A percentile compares a stretch with the other conserved stretches of the same genome.
phyloP scores from a whole-genome alignment of 1,139 yeast genomes.

The Yamadazyma sp. region DNA sequence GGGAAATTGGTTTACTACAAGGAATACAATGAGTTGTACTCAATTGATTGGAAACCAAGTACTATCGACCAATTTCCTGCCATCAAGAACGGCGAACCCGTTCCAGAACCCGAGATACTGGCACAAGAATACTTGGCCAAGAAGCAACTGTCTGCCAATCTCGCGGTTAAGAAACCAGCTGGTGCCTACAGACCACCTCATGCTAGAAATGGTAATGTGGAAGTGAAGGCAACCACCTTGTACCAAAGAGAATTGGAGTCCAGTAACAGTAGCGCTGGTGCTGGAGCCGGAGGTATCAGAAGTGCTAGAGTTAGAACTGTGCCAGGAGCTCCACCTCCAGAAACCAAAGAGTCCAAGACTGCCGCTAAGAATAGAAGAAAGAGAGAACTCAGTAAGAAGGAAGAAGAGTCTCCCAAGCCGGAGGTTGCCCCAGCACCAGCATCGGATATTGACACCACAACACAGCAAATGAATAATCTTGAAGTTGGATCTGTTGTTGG shows the following conservation, averaged over 20 bases:
- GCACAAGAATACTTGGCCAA: conserved; percentile 57
- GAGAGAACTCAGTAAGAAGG: conserved; percentile 64
- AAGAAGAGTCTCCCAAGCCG: conserved; percentile 20
- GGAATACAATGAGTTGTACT: conserved; percentile 77
- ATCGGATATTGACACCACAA: conserved; percentile 16
- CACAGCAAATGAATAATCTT: conserved; percentile 6
- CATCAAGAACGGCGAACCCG: conserved; percentile 48
- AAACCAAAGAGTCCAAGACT: conserved; percentile 51
- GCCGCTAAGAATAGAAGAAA: conserved; percentile 78
- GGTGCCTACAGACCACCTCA: conserved; percentile 98
- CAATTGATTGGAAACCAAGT: conserved; percentile 89
- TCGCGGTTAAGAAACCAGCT: conserved; percentile 53
- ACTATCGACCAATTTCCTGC: conserved; percentile 59
- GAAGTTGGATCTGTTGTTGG: conserved; percentile 47
- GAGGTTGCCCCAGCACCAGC: conserved; percentile 10
- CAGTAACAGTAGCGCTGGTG: conserved; percentile 14
- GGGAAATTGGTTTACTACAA: conserved; percentile 78
- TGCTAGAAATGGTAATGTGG: conserved; percentile 57
- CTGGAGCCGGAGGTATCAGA: conserved; percentile 23
- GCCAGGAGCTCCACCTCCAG: conserved; percentile 47
- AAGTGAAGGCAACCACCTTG: conserved; percentile 46
- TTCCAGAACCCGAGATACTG: conserved; percentile 68
- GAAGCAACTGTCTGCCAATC: conserved; percentile 37
- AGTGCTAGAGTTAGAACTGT: conserved; percentile 32
- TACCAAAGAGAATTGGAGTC: conserved; percentile 56